Percentiles rank a stretch among this genome's conserved stretches.
phyloP scores from a whole-genome alignment of 345 rosid genomes.

The Euclidium syriacum region DNA sequence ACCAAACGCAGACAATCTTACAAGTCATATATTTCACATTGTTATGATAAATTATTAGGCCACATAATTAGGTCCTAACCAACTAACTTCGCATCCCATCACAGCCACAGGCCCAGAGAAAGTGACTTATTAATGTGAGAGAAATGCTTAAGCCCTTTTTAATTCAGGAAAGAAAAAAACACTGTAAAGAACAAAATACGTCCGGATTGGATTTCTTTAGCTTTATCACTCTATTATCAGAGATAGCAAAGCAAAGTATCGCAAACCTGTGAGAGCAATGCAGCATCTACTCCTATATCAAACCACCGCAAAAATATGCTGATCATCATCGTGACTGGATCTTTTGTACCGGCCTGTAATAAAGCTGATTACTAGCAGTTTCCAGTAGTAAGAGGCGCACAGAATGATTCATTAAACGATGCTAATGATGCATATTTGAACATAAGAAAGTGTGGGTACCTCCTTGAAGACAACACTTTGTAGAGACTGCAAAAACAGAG shows the following conservation, averaged over 20 bases:
- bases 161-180: neutral
- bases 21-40: neutral
- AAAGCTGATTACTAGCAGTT: conserved; percentile 19
- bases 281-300: conserved; percentile 89
- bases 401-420: neutral
- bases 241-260: neutral
- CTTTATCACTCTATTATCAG: neutral
- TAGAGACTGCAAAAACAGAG: conserved; percentile 67
- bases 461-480: conserved; percentile 97
- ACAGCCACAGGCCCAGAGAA: neutral
- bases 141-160: conserved; percentile 5
- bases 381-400: neutral
- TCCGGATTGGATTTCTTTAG: neutral
- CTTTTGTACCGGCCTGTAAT: conserved; percentile 90
- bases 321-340: conserved; percentile 86
- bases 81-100: neutral
- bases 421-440: neutral
- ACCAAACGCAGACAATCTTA: neutral
- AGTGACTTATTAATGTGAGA: neutral
- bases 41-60: neutral
- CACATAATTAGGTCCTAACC: neutral
- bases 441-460: conserved; percentile 36
- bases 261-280: conserved; percentile 84
- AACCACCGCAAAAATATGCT: conserved; percentile 86
- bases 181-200: neutral